A percentile compares a stretch with the other conserved stretches of the same genome.
These are phyloP conservation scores for Thermothelomyces thermophilus DNA, from an alignment of 2,329 filamentous ascomycete species.

Conservation along the genomic window DNA sequence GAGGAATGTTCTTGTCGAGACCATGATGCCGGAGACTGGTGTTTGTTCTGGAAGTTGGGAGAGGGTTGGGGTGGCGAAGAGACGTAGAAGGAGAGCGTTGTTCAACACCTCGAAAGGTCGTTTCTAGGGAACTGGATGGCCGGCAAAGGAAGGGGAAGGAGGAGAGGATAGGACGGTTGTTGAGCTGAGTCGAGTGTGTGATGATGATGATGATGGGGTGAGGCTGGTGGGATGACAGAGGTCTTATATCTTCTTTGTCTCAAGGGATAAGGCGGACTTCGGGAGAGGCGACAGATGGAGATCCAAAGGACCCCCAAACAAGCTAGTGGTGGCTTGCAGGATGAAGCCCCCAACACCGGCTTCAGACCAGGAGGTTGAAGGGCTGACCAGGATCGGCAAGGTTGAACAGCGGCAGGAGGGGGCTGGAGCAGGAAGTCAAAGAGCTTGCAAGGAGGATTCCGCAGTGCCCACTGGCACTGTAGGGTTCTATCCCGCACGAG, in stretches of 20 bases:
- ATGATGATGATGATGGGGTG: conserved; percentile 11
- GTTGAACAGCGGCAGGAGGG: conserved; percentile 15
- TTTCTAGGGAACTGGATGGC: too few species aligned
- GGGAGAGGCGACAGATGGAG: conserved; percentile 7
- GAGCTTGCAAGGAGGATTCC: conserved; percentile 15
- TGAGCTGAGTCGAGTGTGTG: conserved; percentile 4
- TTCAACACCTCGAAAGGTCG: neutral
- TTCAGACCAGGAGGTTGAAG: conserved; percentile 7
- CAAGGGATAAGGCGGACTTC: conserved; percentile 5
- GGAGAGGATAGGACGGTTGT: conserved; percentile 12
- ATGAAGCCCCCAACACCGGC: conserved; percentile 11
- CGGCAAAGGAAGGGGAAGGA: neutral
- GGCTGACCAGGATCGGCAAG: conserved; percentile 11
- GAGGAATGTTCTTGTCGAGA: conserved; percentile 19
- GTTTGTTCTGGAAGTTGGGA: neutral
- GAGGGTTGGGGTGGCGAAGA: neutral
- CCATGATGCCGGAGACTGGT: conserved; percentile 19
- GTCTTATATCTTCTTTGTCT: conserved; percentile 16
- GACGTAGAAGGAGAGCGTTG: neutral
- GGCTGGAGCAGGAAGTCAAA: conserved; percentile 15
- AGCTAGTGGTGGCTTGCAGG: conserved; percentile 12
- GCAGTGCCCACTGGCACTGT: conserved; percentile 1
- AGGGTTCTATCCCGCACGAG: neutral
- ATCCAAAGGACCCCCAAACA: conserved; percentile 1
- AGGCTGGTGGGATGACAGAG: conserved; percentile 11